Evolutionary conservation across 208 protist genomes (phyloP).

Genomic region (Trypanosoma cruzi): DNA sequence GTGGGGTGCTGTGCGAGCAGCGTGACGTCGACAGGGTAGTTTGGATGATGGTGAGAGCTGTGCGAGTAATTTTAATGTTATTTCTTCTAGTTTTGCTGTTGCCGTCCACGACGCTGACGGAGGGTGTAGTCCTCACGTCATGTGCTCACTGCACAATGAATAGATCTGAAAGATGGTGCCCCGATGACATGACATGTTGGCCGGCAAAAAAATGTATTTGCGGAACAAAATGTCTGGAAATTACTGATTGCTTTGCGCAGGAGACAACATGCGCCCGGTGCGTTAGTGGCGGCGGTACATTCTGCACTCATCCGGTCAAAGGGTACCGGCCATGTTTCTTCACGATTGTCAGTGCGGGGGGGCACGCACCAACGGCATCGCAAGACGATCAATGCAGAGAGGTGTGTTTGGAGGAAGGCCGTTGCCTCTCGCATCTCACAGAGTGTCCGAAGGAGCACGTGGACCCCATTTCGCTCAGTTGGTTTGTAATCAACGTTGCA

Average conservation of each 20-base stretch:
- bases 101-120: background rate
- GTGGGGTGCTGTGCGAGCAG: too few relatives aligned
- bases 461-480: conserved; percentile 18
- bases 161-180: conserved; percentile 40
- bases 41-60: background rate
- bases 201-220: conserved; percentile 37
- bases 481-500: conserved; percentile 9
- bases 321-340: conserved; percentile 35
- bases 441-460: conserved; percentile 17
- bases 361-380: background rate
- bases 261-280: conserved; percentile 39
- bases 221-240: conserved; percentile 30
- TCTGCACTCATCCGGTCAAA: conserved; percentile 25
- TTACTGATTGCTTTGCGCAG: conserved; percentile 49
- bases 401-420: conserved; percentile 2
- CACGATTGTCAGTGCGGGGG: background rate
- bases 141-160: conserved; percentile 56
- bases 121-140: conserved; percentile 23
- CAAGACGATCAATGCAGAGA: background rate
- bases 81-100: background rate
- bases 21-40: background rate
- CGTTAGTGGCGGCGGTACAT: conserved; percentile 44
- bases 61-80: background rate
- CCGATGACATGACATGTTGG: conserved; percentile 55
- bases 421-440: conserved; percentile 16